These are phyloP conservation scores for Apiospora phragmitis DNA, from an alignment of 2,329 filamentous ascomycete genomes.

Conservation along the genomic window DNA sequence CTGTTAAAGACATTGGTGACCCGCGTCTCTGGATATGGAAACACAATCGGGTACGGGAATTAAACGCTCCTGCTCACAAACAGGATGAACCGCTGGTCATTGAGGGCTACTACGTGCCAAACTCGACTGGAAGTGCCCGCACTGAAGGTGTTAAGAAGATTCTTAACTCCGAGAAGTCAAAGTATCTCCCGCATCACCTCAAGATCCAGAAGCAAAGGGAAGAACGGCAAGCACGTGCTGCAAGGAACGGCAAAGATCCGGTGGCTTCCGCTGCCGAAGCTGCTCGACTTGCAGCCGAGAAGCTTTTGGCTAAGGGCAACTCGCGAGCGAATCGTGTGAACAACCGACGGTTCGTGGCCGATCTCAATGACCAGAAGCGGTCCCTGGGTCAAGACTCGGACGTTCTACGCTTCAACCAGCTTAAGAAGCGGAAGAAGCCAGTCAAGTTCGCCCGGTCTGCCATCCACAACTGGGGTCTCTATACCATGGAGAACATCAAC, in stretches of 20 bases:
- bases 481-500: conserved; percentile 95
- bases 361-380: conserved; percentile 94
- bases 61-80: conserved; percentile 45
- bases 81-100: conserved; percentile 45
- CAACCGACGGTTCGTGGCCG: conserved; percentile 90
- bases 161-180: conserved; percentile 94
- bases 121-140: conserved; percentile 79
- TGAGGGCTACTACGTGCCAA: conserved; percentile 78
- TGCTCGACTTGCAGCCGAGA: conserved; percentile 74
- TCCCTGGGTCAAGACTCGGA: conserved; percentile 81
- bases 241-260: conserved; percentile 65
- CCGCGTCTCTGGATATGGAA: conserved; percentile 59
- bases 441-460: conserved; percentile 97
- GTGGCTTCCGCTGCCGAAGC: conserved; percentile 68
- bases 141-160: conserved; percentile 96
- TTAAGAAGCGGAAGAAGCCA: conserved; percentile 99
- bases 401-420: conserved; percentile 94
- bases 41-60: conserved; percentile 54
- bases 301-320: conserved; percentile 80
- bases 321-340: conserved; percentile 94
- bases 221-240: conserved; percentile 76
- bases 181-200: conserved; percentile 96
- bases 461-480: conserved; percentile 98
- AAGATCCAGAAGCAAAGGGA: conserved; percentile 91
- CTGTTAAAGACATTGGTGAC: conserved; percentile 45